Evolutionary conservation across 768 basidiomycete species (phyloP), one percentile per base, ranked within the genome.

Genomic region (Suillus cothurnatus): DNA sequence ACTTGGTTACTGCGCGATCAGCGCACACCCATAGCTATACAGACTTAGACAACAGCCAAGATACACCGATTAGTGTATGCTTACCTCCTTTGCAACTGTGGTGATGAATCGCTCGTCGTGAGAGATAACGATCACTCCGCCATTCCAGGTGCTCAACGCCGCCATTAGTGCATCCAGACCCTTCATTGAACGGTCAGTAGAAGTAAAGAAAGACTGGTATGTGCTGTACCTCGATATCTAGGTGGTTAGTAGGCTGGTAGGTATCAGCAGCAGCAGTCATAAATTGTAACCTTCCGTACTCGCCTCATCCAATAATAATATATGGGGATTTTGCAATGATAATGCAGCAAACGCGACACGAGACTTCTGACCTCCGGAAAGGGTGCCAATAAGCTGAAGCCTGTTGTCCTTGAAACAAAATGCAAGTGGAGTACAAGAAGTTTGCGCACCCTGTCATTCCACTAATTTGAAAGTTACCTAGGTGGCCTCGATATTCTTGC

Each of bases 71-170:
- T 43, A 14, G 19, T 7, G 4, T 14, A 11, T 17, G 23, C 62
- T 63, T 69, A 92, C 93, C 83, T 95, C 90, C 74, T 86, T 88
- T 5, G 93, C 91, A 23, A 95, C 94, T 19, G 87, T 89, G 19
- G 94, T 96, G 71, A 96, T 97, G 76, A 97, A 98, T 60, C 94
- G 82, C 74, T 97, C 95, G 82, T 98, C 96, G 85, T 97, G 96
- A 67, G 93, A 95, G 70, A 95, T 94, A 69, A 95, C 82, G 67
- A 97, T 95, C 8, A 96, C 93, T 36, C 94, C 94, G 11, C 95
- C 95, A 69, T 94, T 94, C 92, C 91, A 96, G 14, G 80, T 79
- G 66, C 84, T 81, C 67, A 93, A 72, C 6, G 94, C 97, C 5
- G 83, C 76, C 90, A 98, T 97, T 61, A 99, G 81, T 1, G 95